Conservation (phyloP, 257 asterid genomes). For the Penstemon davidsonii region DNA sequence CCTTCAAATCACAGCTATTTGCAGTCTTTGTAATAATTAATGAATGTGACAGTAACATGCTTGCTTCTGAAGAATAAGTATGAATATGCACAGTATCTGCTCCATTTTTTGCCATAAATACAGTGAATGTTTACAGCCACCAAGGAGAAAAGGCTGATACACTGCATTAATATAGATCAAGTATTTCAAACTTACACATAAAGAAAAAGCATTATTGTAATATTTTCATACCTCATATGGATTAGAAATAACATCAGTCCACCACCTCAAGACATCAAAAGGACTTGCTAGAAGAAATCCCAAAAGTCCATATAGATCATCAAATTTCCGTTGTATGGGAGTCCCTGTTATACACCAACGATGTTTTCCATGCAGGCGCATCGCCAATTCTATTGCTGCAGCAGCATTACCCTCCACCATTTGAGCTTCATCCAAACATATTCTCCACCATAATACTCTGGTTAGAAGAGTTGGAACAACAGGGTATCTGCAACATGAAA, state of each 20-base stretch:
- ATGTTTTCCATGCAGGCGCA: slow-evolving; percentile 80
- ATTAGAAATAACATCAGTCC: slow-evolving; percentile 82
- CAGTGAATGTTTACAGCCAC: slow-evolving; percentile 7
- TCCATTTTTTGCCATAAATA: background rate
- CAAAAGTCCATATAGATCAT: slow-evolving; percentile 87
- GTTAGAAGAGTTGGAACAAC: slow-evolving; percentile 92
- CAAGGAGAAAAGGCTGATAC: slow-evolving; percentile 10
- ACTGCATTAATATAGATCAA: slow-evolving; percentile 15
- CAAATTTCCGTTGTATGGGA: slow-evolving; percentile 93
- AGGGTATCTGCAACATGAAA: slow-evolving; percentile 65
- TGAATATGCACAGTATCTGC: slow-evolving; percentile 2
- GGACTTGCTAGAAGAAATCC: slow-evolving; percentile 87
- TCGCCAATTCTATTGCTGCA: slow-evolving; percentile 86
- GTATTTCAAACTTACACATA: slow-evolving; percentile 10
- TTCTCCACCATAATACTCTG: slow-evolving; percentile 96
- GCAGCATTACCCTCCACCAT: slow-evolving; percentile 98
- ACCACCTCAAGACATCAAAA: slow-evolving; percentile 80
- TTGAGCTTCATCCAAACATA: slow-evolving; percentile 99
- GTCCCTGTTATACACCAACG: slow-evolving; percentile 99
- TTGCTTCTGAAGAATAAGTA: background rate
- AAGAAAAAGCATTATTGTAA: slow-evolving; percentile 21
- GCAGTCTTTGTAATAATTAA: background rate
- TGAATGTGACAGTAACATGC: slow-evolving; percentile 1
- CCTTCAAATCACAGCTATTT: background rate
- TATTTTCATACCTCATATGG: slow-evolving; percentile 78